Evolutionary conservation across 805 yeast species (phyloP), one percentile per base, ranked within the genome.

Genomic region (Naumovozyma dairenensis): DNA sequence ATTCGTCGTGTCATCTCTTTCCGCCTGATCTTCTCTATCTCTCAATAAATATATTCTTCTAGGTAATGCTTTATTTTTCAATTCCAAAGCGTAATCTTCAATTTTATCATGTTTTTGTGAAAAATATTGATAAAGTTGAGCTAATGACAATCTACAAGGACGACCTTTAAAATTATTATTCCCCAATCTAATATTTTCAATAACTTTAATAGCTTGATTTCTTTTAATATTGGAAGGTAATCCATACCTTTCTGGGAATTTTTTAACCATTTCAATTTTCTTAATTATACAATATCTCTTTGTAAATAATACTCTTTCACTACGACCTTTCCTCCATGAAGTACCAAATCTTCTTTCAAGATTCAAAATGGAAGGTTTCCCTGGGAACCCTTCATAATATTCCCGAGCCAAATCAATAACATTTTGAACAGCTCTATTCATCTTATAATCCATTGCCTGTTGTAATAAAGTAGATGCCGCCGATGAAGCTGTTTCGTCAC

Each of bases 101-200:
- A 32, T 18, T 6, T 20, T 36, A 21, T 53, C 58, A 44, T 39
- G 41, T 25, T 48, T 46, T 20, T 49, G 48, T 3, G 53, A 46
- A 28, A 53, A 45, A 31, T 53, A 53, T 7, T 45, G 40, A 34
- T 53, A 53, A 13, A 53, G 33, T 32, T 45, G 55, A 12, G 51
- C 40, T 28, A 53, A 31, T 4, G 52, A 40, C 39, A 53, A 35
- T 21, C 43, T 29, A 21, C 45, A 40, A 25, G 36, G 38, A 17
- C 40, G 37, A 5, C 50, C 49, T 15, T 39, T 43, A 28, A 33
- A 46, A n/a, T 30, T 35, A 32, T 53, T 51, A 35, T 53, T 53
- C 5, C 57, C 56, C 25, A 53, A 29, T 29, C 58, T 38, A n/a
- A 53, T 40, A 28, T 53, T 53, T 30, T 53, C 58, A 4, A 53